Percentiles rank a stretch among this genome's conserved stretches.
phyloP scores from a whole-genome alignment of 768 basidiomycete species.

The Gloeostereum incarnatum region DNA sequence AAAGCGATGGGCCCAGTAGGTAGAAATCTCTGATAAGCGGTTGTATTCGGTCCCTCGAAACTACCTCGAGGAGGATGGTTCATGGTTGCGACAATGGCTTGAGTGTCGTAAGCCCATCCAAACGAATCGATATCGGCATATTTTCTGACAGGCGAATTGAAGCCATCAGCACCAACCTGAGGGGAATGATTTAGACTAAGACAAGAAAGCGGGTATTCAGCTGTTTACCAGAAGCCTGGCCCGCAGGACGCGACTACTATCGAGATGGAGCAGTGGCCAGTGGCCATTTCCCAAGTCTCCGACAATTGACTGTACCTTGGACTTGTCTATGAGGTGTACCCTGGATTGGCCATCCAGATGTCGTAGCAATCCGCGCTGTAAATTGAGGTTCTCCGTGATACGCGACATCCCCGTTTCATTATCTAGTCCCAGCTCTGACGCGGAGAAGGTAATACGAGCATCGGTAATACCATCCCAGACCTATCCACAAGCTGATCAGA shows the following conservation, averaged over 20 bases:
- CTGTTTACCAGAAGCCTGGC: conserved; percentile 65
- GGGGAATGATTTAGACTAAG: conserved; percentile 1
- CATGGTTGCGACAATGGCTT: conserved; percentile 87
- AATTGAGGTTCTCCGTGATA: conserved; percentile 87
- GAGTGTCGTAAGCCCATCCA: conserved; percentile 87
- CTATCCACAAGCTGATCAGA: conserved; percentile 22
- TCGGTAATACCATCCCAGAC: conserved; percentile 91
- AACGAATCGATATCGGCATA: conserved; percentile 81
- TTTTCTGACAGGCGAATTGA: conserved; percentile 85
- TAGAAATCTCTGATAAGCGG: conserved; percentile 90
- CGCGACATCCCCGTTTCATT: conserved; percentile 52
- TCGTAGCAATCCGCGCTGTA: conserved; percentile 76
- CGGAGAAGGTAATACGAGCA: conserved; percentile 65
- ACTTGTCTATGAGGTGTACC: conserved; percentile 61
- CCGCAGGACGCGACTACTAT: conserved; percentile 54
- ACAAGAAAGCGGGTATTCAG: background rate
- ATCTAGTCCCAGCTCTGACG: conserved; percentile 33
- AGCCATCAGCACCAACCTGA: conserved; percentile 92
- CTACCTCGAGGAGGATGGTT: conserved; percentile 56
- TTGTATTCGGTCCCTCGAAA: conserved; percentile 59
- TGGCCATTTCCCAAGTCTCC: conserved; percentile 38
- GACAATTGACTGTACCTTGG: conserved; percentile 65
- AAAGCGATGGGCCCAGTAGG: conserved; percentile 95
- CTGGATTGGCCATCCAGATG: conserved; percentile 42
- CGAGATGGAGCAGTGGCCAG: conserved; percentile 78